These are phyloP conservation scores for Hortiboletus campestris DNA, from an alignment of 768 basidiomycete species.

Conservation along the genomic window DNA sequence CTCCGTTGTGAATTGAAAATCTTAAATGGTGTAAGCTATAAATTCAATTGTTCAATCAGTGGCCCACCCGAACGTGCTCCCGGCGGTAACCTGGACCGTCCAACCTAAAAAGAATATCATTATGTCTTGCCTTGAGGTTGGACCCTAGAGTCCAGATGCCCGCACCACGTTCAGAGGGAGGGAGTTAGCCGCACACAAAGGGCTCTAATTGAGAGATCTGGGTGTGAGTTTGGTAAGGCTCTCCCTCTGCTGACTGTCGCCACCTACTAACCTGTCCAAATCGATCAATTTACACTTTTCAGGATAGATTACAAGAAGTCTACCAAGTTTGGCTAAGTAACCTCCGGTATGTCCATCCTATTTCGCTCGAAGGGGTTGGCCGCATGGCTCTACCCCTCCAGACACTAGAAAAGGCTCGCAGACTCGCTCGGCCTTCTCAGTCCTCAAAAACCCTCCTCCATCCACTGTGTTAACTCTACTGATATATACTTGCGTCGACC, in stretches of 20 bases:
- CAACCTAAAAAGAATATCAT: background rate
- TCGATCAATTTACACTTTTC: constrained; percentile 32
- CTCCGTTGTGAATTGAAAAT: background rate
- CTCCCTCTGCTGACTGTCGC: constrained; percentile 7
- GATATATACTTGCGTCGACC: background rate
- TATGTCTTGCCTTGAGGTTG: background rate
- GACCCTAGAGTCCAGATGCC: constrained; percentile 5
- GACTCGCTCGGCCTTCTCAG: background rate
- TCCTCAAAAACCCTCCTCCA: background rate
- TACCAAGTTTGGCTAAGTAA: constrained; percentile 21
- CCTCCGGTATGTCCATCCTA: constrained; percentile 16
- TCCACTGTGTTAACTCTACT: background rate
- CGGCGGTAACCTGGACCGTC: background rate
- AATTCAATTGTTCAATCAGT: background rate
- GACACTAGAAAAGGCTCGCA: constrained; percentile 23
- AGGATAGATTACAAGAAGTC: constrained; percentile 29
- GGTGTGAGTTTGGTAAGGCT: constrained; percentile 27
- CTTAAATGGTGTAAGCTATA: background rate
- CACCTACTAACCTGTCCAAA: constrained; percentile 21
- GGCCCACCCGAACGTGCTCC: constrained; percentile 1
- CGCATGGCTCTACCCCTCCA: constrained; percentile 17
- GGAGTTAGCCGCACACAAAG: background rate
- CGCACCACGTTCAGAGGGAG: background rate
- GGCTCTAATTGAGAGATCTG: constrained; percentile 11
- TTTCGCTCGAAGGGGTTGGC: constrained; percentile 19